Evolutionary conservation across 805 yeast species (phyloP).

Genomic region (Candida koratica): DNA sequence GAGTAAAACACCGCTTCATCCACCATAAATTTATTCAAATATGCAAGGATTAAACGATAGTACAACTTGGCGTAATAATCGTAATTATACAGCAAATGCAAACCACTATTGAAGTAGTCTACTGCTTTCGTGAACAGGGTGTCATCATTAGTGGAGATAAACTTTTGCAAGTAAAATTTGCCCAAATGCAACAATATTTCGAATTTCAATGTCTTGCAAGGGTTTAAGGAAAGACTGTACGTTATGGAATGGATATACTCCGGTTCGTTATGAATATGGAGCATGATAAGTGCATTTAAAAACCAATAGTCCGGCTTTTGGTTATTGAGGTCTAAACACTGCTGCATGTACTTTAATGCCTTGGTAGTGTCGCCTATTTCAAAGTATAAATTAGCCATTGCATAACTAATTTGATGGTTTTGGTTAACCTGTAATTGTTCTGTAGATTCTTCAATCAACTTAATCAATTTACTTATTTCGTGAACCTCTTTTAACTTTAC

Average conservation of each 20-base stretch:
- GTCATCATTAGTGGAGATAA: constrained; percentile 1
- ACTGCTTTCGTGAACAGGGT: neutral
- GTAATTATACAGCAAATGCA: constrained; percentile 2
- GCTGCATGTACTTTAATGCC: neutral
- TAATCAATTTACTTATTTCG: neutral
- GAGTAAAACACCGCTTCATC: constrained; percentile 9
- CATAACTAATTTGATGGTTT: neutral
- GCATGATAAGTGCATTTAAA: constrained; percentile 1
- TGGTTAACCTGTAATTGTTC: neutral
- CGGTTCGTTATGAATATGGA: constrained; percentile 4
- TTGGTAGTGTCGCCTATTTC: constrained; percentile 2
- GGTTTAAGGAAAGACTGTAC: constrained; percentile 2
- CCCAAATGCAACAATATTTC: constrained; percentile 6
- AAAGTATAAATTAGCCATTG: neutral
- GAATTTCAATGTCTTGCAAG: constrained; percentile 1
- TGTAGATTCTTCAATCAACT: constrained; percentile 2
- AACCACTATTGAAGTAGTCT: neutral
- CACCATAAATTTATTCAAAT: constrained; percentile 2
- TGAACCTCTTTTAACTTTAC: neutral
- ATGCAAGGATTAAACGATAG: constrained; percentile 6
- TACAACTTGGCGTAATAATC: constrained; percentile 7
- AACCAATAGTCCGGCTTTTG: constrained; percentile 4
- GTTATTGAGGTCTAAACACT: neutral
- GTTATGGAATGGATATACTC: constrained; percentile 5
- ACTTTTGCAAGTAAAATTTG: constrained; percentile 1